Conservation (phyloP, 352 stramenopile species). For the Phytophthora europaea region DNA sequence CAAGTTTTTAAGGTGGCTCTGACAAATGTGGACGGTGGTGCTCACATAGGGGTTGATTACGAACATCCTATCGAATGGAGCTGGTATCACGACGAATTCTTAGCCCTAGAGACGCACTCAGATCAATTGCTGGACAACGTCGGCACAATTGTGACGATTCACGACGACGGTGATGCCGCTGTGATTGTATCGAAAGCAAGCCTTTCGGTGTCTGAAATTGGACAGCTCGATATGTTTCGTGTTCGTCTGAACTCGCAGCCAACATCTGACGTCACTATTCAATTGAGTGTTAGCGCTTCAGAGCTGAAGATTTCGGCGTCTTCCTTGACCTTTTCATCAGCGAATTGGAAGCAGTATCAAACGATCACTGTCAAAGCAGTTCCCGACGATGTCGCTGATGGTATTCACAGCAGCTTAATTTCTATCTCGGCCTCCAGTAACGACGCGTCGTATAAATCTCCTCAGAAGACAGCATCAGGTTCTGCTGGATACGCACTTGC, state of each 20-base stretch:
- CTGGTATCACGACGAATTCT: slow-evolving; percentile 47
- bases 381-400: slow-evolving; percentile 47
- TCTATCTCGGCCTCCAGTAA: slow-evolving; percentile 43
- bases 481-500: slow-evolving; percentile 48
- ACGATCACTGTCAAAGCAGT: slow-evolving; percentile 43
- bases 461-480: slow-evolving; percentile 36
- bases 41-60: slow-evolving; percentile 70
- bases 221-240: slow-evolving; percentile 60
- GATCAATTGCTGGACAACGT: slow-evolving; percentile 65
- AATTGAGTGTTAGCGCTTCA: slow-evolving; percentile 9
- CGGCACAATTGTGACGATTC: slow-evolving; percentile 73
- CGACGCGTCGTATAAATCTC: slow-evolving; percentile 50
- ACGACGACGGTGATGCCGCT: slow-evolving; percentile 69
- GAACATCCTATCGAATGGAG: slow-evolving; percentile 69
- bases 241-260: slow-evolving; percentile 66
- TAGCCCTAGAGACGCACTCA: slow-evolving; percentile 51
- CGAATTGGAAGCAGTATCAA: slow-evolving; percentile 54
- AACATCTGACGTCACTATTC: slow-evolving; percentile 49
- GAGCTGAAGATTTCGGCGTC: slow-evolving; percentile 37
- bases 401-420: slow-evolving; percentile 48
- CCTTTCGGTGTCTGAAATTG: slow-evolving; percentile 75
- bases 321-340: slow-evolving; percentile 51
- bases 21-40: slow-evolving; percentile 53
- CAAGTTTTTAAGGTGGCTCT: slow-evolving; percentile 74
- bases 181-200: slow-evolving; percentile 75